Evolutionary conservation across 140 eudicot species (phyloP).

Genomic region (Flaveria floridana): DNA sequence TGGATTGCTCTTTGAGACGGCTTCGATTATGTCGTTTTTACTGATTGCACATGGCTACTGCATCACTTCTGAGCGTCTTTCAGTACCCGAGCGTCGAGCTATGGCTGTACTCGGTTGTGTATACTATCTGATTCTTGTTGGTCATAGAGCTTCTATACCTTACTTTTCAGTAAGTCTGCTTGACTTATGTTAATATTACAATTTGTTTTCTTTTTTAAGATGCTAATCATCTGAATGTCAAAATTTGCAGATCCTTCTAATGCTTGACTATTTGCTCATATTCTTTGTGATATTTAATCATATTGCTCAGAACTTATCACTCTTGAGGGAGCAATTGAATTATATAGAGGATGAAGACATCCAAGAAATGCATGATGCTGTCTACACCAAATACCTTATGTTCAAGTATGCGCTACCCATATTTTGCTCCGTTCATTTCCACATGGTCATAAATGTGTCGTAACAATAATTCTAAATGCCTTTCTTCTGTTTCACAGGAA

Average conservation of each 20-base stretch:
- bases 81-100: constrained; percentile 69
- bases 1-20: constrained; percentile 87
- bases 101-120: constrained; percentile 65
- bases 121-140: constrained; percentile 81
- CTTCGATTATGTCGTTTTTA: constrained; percentile 70
- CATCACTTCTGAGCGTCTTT: constrained; percentile 83
- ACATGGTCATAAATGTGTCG: background rate
- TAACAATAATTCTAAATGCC: background rate
- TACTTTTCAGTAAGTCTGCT: constrained; percentile 72
- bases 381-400: constrained; percentile 75
- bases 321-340: constrained; percentile 67
- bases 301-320: constrained; percentile 66
- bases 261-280: constrained; percentile 63
- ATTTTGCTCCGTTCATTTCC: background rate
- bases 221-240: constrained; percentile 29
- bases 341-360: constrained; percentile 75
- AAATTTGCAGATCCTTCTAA: constrained; percentile 63
- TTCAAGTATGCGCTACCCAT: constrained; percentile 59
- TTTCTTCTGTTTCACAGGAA: constrained; percentile 51
- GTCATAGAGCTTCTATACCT: constrained; percentile 90
- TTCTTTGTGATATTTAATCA: constrained; percentile 81
- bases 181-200: background rate
- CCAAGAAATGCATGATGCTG: constrained; percentile 75
- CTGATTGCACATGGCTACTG: constrained; percentile 92
- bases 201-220: background rate